Percentiles rank a stretch among this genome's conserved stretches.
Evolutionary conservation across 1,284 basidiomycete species (phyloP).

Genomic region (Malassezia furfur): DNA sequence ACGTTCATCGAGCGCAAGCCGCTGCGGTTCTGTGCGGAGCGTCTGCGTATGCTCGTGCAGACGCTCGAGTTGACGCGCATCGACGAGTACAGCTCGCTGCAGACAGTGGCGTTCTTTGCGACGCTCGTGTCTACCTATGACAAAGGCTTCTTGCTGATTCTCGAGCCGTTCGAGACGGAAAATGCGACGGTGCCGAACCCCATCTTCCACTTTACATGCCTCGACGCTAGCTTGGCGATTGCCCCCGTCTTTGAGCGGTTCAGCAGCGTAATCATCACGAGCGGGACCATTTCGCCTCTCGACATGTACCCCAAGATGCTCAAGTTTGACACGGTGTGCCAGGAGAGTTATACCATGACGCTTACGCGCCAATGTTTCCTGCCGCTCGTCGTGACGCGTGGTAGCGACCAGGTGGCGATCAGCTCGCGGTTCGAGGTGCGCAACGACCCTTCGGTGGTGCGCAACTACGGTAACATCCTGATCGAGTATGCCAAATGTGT

Average conservation of each 20-base stretch:
- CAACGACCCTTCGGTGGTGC: constrained; percentile 96
- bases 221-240: constrained; percentile 94
- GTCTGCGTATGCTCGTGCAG: constrained; percentile 82
- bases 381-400: constrained; percentile 94
- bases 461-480: constrained; percentile 96
- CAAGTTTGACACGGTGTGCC: constrained; percentile 90
- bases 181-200: constrained; percentile 98
- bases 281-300: constrained; percentile 91
- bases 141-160: constrained; percentile 90
- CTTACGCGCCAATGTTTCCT: constrained; percentile 91
- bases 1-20: constrained; percentile 96
- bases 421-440: constrained; percentile 98
- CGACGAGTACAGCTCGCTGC: constrained; percentile 81
- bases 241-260: constrained; percentile 97
- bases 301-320: constrained; percentile 99
- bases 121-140: constrained; percentile 97
- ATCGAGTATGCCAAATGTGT: constrained; percentile 96
- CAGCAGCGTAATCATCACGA: constrained; percentile 95
- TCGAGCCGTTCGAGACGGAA: constrained; percentile 98
- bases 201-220: constrained; percentile 93
- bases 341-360: constrained; percentile 97
- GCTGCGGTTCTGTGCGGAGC: constrained; percentile 91
- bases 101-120: constrained; percentile 92
- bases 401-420: constrained; percentile 96
- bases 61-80: constrained; percentile 81